Evolutionary conservation across 345 rosid genomes (phyloP), one percentile per base, ranked within the genome.

Genomic region (Eucalyptus curtisii): DNA sequence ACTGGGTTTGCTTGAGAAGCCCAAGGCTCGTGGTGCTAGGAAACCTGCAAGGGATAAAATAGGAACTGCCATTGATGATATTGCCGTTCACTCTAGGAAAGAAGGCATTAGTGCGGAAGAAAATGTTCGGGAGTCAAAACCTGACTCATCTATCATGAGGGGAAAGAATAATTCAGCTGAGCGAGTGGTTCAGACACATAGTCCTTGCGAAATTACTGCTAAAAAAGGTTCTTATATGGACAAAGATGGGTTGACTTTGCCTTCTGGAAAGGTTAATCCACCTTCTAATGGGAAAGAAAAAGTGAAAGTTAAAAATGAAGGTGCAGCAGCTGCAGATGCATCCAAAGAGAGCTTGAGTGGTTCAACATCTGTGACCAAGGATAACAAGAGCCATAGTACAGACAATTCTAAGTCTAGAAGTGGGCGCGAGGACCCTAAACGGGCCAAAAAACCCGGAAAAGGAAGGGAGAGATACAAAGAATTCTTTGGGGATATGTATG

Each of bases 401-500:
- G 94, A 92, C 64, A 89, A 87, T 85, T 88, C 66, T 90, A 53
- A 86, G 49, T 86, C 89, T 87, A 94, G 93, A 92, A 91, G 90
- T 88, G 96, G 94, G 76, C 59, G 89, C 53, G 93, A 88, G 82
- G 92, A 93, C 45, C 79, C 89, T 86, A 95, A 94, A 92, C 88
- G 57, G 52, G 93, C 86, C n/a, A 94, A 92, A 92, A 90, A 91
- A 87, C 76, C 81, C 82, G 95, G 88, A 88, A 95, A 92, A 89
- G 91, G 89, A 15, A 96, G 93, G 48, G 97, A 97, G 88, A 92
- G 88, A 64, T 95, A 95, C 89, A 94, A 90, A 91, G 99, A 95
- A 33, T 94, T 95, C 90, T 95, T 95, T 90, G 99, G 99, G 87
- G 99, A 97, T 81, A 90, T 93, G 4, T 95, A 93, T 86, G 90